Conservation (phyloP, 805 yeast genomes). For the Candida ficus region DNA sequence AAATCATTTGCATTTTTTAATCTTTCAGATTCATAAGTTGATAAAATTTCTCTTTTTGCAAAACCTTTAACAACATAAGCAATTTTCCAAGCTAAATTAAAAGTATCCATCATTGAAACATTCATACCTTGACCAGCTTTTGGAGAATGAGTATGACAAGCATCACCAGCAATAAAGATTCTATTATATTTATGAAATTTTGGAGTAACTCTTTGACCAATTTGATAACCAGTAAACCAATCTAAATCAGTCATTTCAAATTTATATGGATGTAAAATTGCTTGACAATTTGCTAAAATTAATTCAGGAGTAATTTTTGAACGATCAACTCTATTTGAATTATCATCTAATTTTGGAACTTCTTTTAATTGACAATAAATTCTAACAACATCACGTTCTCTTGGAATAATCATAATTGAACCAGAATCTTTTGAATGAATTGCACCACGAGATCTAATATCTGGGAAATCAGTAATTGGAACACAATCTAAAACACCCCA, state of each 20-base stretch:
- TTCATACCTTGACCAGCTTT: slow-evolving; percentile 3
- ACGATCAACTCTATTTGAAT: slow-evolving; percentile 1
- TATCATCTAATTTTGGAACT: slow-evolving; percentile 1
- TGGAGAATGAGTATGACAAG: slow-evolving; percentile 1
- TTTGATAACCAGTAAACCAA: slow-evolving; percentile 1
- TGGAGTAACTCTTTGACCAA: slow-evolving; percentile 1
- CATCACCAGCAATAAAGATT: neutral
- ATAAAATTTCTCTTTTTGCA: neutral
- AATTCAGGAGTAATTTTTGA: slow-evolving; percentile 1
- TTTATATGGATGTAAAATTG: neutral
- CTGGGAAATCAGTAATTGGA: slow-evolving; percentile 1
- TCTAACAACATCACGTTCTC: slow-evolving; percentile 1
- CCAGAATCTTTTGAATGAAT: slow-evolving; percentile 1
- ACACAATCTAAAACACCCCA: slow-evolving; percentile 2
- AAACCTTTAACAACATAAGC: neutral
- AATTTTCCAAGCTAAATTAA: neutral
- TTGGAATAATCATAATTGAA: slow-evolving; percentile 1
- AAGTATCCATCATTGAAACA: slow-evolving; percentile 1
- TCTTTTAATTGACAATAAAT: slow-evolving; percentile 1
- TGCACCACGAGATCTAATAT: slow-evolving; percentile 2
- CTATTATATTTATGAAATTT: neutral
- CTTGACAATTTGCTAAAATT: neutral
- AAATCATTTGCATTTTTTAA: slow-evolving; percentile 2
- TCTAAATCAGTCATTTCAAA: slow-evolving; percentile 1
- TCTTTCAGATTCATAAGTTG: slow-evolving; percentile 1